Conservation (phyloP, 140 eudicot species). For the Flaveria floridana region DNA sequence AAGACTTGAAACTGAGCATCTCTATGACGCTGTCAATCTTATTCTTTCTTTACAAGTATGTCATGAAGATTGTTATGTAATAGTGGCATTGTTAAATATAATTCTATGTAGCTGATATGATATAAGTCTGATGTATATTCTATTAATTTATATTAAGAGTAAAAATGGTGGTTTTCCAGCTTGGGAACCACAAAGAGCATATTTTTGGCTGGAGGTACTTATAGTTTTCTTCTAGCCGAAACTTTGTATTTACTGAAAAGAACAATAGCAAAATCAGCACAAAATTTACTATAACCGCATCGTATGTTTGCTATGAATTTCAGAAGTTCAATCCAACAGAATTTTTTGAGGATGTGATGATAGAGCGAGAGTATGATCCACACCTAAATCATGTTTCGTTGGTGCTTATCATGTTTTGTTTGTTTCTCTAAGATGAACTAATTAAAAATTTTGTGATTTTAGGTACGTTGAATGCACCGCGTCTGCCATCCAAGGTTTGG, state of each 20-base stretch:
- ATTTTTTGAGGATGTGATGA: slow-evolving; percentile 53
- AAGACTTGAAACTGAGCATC: slow-evolving; percentile 38
- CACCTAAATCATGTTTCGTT: neutral
- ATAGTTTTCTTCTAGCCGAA: neutral
- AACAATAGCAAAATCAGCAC: neutral
- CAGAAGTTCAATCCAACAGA: slow-evolving; percentile 70
- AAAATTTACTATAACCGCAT: neutral
- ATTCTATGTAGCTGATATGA: too few relatives aligned
- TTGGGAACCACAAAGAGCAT: slow-evolving; percentile 77
- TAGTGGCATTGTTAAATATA: neutral
- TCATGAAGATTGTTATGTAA: slow-evolving; percentile 4
- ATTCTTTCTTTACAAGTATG: slow-evolving; percentile 63
- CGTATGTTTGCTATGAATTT: slow-evolving; percentile 15
- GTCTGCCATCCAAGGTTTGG: slow-evolving; percentile 45
- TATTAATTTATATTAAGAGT: slow-evolving; percentile 37
- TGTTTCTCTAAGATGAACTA: neutral
- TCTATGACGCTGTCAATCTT: slow-evolving; percentile 62
- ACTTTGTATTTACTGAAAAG: neutral
- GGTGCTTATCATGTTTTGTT: neutral
- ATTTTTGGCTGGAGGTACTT: slow-evolving; percentile 66
- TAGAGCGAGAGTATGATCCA: slow-evolving; percentile 64
- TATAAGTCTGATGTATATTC: neutral
- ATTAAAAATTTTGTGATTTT: neutral
- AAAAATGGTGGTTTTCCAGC: slow-evolving; percentile 65
- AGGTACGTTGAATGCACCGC: slow-evolving; percentile 68